These are phyloP conservation scores for Myriosclerotinia scirpicola DNA, from an alignment of 2,329 filamentous ascomycete genomes.

Conservation along the genomic window DNA sequence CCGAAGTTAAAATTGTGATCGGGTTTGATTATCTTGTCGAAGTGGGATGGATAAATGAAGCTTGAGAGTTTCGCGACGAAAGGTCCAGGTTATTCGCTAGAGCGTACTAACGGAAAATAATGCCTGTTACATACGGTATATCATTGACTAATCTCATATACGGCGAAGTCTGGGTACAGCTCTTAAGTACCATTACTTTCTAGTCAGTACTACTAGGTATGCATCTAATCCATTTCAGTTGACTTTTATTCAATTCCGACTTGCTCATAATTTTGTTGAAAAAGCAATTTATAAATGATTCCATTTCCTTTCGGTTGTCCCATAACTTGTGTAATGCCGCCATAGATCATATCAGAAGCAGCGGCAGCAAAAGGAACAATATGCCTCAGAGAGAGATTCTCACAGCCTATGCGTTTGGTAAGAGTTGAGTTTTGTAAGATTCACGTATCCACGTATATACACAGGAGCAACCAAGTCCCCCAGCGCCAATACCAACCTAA, in stretches of 20 bases:
- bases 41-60: slow-evolving; percentile 14
- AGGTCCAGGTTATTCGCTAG: slow-evolving; percentile 13
- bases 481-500: slow-evolving; percentile 18
- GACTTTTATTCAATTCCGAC: too few species aligned
- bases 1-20: neutral
- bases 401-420: neutral
- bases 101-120: neutral
- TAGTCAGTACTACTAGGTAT: neutral
- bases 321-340: too few species aligned
- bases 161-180: too few species aligned
- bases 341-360: neutral
- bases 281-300: neutral
- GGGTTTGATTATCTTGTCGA: neutral
- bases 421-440: slow-evolving; percentile 16
- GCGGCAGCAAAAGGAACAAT: neutral
- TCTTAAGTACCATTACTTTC: too few species aligned
- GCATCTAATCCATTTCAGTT: neutral
- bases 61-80: slow-evolving; percentile 1
- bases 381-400: neutral
- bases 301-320: neutral
- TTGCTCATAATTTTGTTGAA: neutral
- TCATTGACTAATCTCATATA: too few species aligned
- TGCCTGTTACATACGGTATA: neutral
- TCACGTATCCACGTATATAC: slow-evolving; percentile 5
- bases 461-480: neutral